Evolutionary conservation across 257 asterid genomes (phyloP).

Genomic region (Nicotiana benthamiana): DNA sequence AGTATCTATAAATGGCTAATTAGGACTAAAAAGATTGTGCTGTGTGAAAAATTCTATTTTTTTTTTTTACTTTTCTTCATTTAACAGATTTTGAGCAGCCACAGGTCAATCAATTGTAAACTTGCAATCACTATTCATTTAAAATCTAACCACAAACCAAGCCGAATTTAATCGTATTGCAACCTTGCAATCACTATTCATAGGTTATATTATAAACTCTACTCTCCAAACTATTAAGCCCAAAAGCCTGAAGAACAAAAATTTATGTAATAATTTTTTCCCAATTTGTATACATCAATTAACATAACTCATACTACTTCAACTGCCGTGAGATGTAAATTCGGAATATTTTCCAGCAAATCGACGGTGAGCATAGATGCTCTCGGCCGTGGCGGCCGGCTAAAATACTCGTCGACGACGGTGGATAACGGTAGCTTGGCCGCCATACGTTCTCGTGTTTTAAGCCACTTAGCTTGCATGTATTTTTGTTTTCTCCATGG

Average conservation of each 20-base stretch:
- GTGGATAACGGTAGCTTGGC: conserved; percentile 23
- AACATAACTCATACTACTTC: conserved; percentile 47
- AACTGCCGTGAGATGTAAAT: conserved; percentile 41
- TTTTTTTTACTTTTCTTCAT: too few relatives aligned
- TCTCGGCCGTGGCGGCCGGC: conserved; percentile 41
- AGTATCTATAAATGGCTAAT: too few relatives aligned
- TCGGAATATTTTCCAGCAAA: conserved; percentile 45
- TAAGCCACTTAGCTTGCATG: conserved; percentile 94
- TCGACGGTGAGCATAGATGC: conserved; percentile 64
- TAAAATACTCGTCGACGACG: conserved; percentile 17
- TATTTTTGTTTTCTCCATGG: conserved; percentile 90
- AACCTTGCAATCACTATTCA: not conserved
- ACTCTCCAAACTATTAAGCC: not conserved
- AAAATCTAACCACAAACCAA: too few relatives aligned
- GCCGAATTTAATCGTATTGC: not conserved
- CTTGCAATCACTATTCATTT: too few relatives aligned
- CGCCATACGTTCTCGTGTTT: conserved; percentile 31
- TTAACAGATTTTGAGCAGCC: too few relatives aligned
- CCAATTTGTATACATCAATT: not conserved
- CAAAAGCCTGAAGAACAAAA: not conserved
- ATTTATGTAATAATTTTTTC: not conserved
- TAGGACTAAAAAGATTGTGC: too few relatives aligned
- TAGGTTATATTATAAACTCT: not conserved
- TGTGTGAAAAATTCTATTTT: too few relatives aligned
- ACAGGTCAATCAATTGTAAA: too few relatives aligned